Evolutionary conservation across 2,329 filamentous ascomycete species (phyloP), one percentile per base, ranked within the genome.

Genomic region (Fusarium sp.): DNA sequence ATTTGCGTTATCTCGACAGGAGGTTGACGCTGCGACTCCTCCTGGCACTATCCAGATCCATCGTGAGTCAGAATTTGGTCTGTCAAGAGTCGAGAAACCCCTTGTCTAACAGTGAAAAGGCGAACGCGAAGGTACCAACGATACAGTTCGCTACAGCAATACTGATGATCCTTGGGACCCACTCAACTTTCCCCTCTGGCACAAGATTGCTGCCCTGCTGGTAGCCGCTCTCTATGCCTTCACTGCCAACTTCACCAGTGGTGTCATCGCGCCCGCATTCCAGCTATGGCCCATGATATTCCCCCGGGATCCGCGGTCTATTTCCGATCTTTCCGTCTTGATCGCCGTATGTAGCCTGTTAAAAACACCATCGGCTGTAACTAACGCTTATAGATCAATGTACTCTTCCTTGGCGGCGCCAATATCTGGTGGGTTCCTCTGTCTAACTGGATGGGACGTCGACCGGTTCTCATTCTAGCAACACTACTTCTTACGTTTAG

Each of bases 391-490:
- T 15, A 80, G 78, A 68, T 78, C 7, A 75, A 77, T n/a, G 60
- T 79, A 0, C 58, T 81, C 0, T 66, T 79, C 2, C 55, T 80
- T 1, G 79, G 79, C 0, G 73, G 74, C 0, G 71, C 74, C 0
- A 81, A 80, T 10, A 74, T 80, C 14, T 71, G 74, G 47, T 79
- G 78, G 74, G 79, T 80, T 1, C 79, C 79, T 0, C 28, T 80
- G 45, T 75, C 79, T 0, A 80, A 80, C 41, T 72, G 75, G 24
- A 64, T 75, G 26, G 79, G 79, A 2, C 71, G 78, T 6, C 69
- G 79, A 0, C 75, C 75, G 0, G 68, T 79, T 2, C 60, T 81
- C 0, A 60, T 81, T 2, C 11, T 70, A 0, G 75, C 77, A 4
- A 75, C 76, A 2, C 58, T 76, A 0, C 50, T 79, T 0, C 71